A percentile compares a stretch with the other conserved stretches of the same genome.
phyloP scores from a whole-genome alignment of 495 filamentous ascomycete species.

The Hypoxylon rickii region DNA sequence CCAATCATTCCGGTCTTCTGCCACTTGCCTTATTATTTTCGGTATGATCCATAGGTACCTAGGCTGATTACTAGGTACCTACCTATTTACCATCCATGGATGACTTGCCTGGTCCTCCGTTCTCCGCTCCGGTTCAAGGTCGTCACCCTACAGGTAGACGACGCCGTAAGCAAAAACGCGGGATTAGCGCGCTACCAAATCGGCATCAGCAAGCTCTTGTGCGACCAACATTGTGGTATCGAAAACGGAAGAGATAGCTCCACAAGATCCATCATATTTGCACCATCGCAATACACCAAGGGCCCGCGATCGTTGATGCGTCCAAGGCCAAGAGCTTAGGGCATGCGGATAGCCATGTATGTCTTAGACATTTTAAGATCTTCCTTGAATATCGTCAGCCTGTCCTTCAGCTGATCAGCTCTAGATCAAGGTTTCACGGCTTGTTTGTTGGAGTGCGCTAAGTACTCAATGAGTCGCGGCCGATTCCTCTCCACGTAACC shows the following conservation, averaged over 20 bases:
- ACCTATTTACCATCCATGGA: too few relatives aligned
- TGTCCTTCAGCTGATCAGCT: constrained; percentile 18
- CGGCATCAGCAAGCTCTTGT: constrained; percentile 6
- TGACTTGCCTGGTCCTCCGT: too few relatives aligned
- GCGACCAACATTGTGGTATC: constrained; percentile 11
- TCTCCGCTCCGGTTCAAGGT: too few relatives aligned
- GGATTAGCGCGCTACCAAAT: constrained; percentile 23
- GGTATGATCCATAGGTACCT: too few relatives aligned
- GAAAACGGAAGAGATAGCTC: neutral
- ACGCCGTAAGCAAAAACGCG: constrained; percentile 11
- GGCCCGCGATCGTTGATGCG: constrained; percentile 13
- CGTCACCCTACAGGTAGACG: constrained; percentile 16
- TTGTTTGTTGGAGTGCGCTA: constrained; percentile 1
- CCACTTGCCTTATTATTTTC: constrained; percentile 1
- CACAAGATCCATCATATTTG: neutral
- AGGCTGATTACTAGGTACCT: too few relatives aligned
- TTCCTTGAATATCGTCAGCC: constrained; percentile 4
- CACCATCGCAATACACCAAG: too few relatives aligned
- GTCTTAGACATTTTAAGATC: constrained; percentile 32
- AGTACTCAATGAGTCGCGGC: neutral
- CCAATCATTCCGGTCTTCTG: constrained; percentile 6
- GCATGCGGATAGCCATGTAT: constrained; percentile 26
- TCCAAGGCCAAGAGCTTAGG: constrained; percentile 5
- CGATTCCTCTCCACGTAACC: neutral
- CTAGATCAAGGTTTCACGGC: neutral